Evolutionary conservation across 306 rosid genomes (phyloP).

Genomic region (Astragalus membranaceus): DNA sequence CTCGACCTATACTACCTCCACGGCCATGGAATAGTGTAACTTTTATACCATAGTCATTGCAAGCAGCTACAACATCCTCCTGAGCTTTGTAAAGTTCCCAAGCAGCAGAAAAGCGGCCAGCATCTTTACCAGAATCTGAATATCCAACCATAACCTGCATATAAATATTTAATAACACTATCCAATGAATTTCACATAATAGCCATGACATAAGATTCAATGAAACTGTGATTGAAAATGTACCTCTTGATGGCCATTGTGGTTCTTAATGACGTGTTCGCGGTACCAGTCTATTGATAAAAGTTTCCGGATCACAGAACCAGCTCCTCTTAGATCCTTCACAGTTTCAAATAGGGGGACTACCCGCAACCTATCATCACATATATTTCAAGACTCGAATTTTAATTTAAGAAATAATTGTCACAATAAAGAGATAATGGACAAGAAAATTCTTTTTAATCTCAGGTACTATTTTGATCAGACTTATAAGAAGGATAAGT

Average conservation of each 20-base stretch:
- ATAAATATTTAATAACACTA: constrained; percentile 15
- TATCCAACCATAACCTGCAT: constrained; percentile 94
- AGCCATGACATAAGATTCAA: neutral
- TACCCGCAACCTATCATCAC: constrained; percentile 92
- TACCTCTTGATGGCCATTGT: constrained; percentile 91
- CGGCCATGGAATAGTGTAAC: constrained; percentile 92
- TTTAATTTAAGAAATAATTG: too few relatives aligned
- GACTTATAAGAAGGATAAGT: constrained; percentile 7
- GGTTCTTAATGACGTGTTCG: constrained; percentile 69
- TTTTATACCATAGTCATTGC: constrained; percentile 81
- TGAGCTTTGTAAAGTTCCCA: constrained; percentile 99
- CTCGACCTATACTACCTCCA: constrained; percentile 96
- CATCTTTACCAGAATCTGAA: constrained; percentile 98
- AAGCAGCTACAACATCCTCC: constrained; percentile 92
- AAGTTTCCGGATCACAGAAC: constrained; percentile 71
- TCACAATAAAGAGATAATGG: too few relatives aligned
- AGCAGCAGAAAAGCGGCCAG: constrained; percentile 91
- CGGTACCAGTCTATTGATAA: constrained; percentile 85
- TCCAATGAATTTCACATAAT: constrained; percentile 10
- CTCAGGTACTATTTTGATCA: neutral
- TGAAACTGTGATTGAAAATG: neutral
- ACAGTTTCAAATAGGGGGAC: constrained; percentile 96
- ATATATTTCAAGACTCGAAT: too few relatives aligned
- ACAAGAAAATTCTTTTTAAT: too few relatives aligned
- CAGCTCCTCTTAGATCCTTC: constrained; percentile 89